Evolutionary conservation across 2,329 filamentous ascomycete species (phyloP).

Genomic region (Blastomyces percursus): DNA sequence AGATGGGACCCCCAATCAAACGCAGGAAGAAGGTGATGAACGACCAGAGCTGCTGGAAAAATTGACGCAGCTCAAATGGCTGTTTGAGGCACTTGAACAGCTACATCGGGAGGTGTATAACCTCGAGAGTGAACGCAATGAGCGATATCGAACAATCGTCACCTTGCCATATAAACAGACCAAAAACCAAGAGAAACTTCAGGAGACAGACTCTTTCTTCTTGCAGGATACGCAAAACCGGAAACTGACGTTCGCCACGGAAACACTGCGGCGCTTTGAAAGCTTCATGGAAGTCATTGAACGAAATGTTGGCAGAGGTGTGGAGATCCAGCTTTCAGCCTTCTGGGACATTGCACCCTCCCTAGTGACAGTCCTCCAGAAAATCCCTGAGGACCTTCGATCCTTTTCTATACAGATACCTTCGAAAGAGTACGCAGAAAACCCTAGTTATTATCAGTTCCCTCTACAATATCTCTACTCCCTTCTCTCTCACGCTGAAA

Average conservation of each 20-base stretch:
- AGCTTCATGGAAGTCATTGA: conserved; percentile 72
- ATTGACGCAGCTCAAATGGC: conserved; percentile 88
- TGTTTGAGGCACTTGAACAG: conserved; percentile 86
- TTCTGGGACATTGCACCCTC: conserved; percentile 97
- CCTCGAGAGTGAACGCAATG: conserved; percentile 71
- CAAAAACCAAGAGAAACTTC: conserved; percentile 66
- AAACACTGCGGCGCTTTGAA: conserved; percentile 60
- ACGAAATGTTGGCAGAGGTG: conserved; percentile 71
- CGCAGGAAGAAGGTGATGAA: conserved; percentile 91
- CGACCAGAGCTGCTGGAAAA: conserved; percentile 90
- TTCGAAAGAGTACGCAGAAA: conserved; percentile 68
- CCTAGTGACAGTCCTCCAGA: conserved; percentile 65
- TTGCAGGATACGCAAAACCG: conserved; percentile 63
- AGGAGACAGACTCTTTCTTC: conserved; percentile 73
- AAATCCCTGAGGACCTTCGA: conserved; percentile 51
- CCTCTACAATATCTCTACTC: conserved; percentile 86
- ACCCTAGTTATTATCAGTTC: conserved; percentile 65
- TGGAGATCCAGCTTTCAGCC: conserved; percentile 81
- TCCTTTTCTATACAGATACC: conserved; percentile 69
- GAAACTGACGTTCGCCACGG: conserved; percentile 57
- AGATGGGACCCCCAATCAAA: conserved; percentile 61
- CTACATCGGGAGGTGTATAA: conserved; percentile 79
- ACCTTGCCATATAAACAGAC: conserved; percentile 65
- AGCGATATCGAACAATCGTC: conserved; percentile 75
- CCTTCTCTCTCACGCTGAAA: conserved; percentile 74